Evolutionary conservation across 306 rosid species (phyloP).

Genomic region (Quercus glauca): DNA sequence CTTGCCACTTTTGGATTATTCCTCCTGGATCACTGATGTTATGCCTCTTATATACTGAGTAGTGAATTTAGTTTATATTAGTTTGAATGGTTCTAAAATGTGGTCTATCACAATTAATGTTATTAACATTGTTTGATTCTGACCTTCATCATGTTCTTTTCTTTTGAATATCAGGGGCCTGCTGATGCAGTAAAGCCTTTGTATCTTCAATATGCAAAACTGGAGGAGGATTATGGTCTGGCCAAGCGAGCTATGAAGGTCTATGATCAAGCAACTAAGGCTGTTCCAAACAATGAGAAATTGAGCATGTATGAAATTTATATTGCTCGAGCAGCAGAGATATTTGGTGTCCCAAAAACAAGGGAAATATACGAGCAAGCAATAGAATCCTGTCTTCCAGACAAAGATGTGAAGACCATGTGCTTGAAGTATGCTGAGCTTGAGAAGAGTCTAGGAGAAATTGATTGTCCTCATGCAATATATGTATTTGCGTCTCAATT

Average conservation of each 20-base stretch:
- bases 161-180: constrained; percentile 50
- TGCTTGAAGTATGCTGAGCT: constrained; percentile 85
- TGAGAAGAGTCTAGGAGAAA: constrained; percentile 92
- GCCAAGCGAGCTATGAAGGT: constrained; percentile 62
- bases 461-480: constrained; percentile 76
- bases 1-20: neutral
- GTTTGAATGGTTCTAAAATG: neutral
- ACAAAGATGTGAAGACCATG: constrained; percentile 87
- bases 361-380: constrained; percentile 60
- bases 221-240: constrained; percentile 57
- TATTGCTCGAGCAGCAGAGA: constrained; percentile 79
- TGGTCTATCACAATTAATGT: neutral
- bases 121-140: constrained; percentile 7
- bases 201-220: constrained; percentile 53
- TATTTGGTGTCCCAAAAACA: constrained; percentile 52
- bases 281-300: constrained; percentile 51
- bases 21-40: neutral
- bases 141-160: constrained; percentile 18
- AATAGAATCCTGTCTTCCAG: constrained; percentile 82
- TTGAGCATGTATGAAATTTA: constrained; percentile 77
- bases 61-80: too few species aligned
- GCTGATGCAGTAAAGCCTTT: constrained; percentile 57
- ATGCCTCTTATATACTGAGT: neutral
- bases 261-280: constrained; percentile 53
- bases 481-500: constrained; percentile 71